phyloP scores from a whole-genome alignment of 2,329 filamentous ascomycete species.

The Colletotrichum destructivum region DNA sequence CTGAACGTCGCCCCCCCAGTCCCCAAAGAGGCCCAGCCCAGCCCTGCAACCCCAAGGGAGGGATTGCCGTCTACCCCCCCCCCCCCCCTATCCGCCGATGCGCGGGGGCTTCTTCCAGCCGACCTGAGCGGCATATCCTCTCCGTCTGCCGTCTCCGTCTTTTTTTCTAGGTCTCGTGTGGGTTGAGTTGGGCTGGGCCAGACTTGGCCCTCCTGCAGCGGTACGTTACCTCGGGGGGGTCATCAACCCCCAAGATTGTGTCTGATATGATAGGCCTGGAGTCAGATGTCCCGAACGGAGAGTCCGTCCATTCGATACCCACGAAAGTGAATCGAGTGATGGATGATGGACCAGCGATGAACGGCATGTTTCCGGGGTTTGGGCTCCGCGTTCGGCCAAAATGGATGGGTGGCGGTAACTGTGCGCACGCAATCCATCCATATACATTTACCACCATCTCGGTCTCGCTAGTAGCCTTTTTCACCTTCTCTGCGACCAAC shows the following conservation, averaged over 20 bases:
- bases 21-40: neutral
- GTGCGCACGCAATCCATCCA: neutral
- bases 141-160: neutral
- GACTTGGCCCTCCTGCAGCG: neutral
- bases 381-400: too few relatives aligned
- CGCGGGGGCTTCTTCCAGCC: slow-evolving; percentile 25
- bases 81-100: slow-evolving; percentile 14
- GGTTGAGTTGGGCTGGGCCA: neutral
- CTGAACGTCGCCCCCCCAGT: neutral
- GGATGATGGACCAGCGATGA: slow-evolving; percentile 9
- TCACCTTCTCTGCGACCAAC: too few relatives aligned
- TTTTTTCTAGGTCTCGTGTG: too few relatives aligned
- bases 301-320: neutral
- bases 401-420: too few relatives aligned
- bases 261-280: neutral
- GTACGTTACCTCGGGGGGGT: neutral
- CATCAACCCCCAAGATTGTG: neutral
- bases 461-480: neutral
- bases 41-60: neutral
- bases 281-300: neutral
- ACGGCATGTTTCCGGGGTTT: neutral
- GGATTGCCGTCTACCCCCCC: slow-evolving; percentile 20
- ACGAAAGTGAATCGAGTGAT: neutral
- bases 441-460: neutral
- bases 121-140: slow-evolving; percentile 1